A percentile compares a stretch with the other conserved stretches of the same genome.
Conservation (phyloP, 2,329 filamentous ascomycete species). For the Colletotrichum aenigma region DNA sequence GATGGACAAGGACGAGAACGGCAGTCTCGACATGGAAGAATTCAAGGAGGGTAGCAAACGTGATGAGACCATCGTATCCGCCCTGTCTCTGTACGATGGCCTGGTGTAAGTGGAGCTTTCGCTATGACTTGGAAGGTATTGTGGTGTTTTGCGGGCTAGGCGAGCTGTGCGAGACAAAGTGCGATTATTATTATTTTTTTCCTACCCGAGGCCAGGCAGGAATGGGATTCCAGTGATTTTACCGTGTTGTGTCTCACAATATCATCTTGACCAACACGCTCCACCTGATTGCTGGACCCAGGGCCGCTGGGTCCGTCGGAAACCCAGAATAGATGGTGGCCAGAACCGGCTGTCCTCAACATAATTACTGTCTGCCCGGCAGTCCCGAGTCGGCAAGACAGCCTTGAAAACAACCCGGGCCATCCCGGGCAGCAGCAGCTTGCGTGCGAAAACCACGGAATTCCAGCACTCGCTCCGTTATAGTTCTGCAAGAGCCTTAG, state of each 20-base stretch:
- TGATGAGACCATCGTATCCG: constrained; percentile 98
- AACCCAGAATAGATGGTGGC: not conserved
- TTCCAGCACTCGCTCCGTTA: not conserved
- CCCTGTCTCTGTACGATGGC: constrained; percentile 93
- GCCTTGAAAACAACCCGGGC: not conserved
- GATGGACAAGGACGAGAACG: constrained; percentile 99
- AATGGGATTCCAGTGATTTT: constrained; percentile 9
- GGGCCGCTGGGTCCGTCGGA: not conserved
- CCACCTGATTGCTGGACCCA: not conserved
- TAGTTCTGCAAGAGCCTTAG: not conserved
- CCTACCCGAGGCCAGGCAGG: not conserved
- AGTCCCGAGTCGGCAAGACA: not conserved
- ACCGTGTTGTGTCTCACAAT: not conserved
- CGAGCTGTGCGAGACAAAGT: constrained; percentile 7
- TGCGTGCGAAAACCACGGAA: not conserved
- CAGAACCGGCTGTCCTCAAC: not conserved
- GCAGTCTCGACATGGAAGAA: constrained; percentile 93
- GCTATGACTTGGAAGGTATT: not conserved
- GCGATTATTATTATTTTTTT: not conserved
- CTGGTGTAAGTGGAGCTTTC: constrained; percentile 65
- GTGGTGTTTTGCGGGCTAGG: not conserved
- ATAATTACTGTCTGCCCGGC: not conserved
- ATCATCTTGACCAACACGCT: not conserved
- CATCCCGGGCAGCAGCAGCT: not conserved
- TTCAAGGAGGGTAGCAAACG: constrained; percentile 99